Base-by-base conservation (phyloP, 2,329 filamentous ascomycete genomes). In the Samsoniella hepiali region DNA sequence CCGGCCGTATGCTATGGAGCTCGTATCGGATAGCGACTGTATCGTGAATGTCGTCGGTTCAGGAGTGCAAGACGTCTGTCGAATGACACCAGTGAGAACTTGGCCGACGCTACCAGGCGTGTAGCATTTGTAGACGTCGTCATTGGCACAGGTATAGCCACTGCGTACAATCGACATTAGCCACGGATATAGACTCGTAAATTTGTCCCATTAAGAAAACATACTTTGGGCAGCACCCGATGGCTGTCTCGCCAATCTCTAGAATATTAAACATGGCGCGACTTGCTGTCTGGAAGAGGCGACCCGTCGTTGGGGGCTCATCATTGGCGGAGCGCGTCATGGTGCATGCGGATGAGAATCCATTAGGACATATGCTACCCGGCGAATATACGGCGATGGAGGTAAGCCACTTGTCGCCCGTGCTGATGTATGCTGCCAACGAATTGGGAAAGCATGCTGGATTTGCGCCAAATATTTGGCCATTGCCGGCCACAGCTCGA, bases 61-160 rank as follows among this genome's bases (percentile, higher is more conserved):
- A 10, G 47, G 44, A 2, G 36, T 50, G 36, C 57, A 51, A 7
- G 45, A 49, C 11, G 57, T 44, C 13, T 34, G 9, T 42, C 57
- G 44, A n/a, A 40, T 51, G 17, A 60, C n/a, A 7, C 47, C 57
- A 5, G 57, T 60, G 34, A 60, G 31, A 6, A 60, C 32, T 40
- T 60, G 47, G n/a, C 57, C 45, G 9, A 42, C 29, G 15, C 27
- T 61, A 3, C 49, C 49, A 34, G 58, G 49, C 5, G 58, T 42
- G 7, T 51, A 59, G 34, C 57, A 59, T 27, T 50, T 59, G 22
- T 59, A 51, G 6, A 51, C 17, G 32, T 54, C 58, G 32, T 61
- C 58, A 13, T 61, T 27, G 29, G 58, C 58, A 17, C 58, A 53
- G 17, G 47, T 32, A 31, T 61, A 61, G 34, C 58, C 58, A 45